These are phyloP conservation scores for Colletotrichum liriopes DNA, from an alignment of 2,329 filamentous ascomycete species.

Conservation along the genomic window DNA sequence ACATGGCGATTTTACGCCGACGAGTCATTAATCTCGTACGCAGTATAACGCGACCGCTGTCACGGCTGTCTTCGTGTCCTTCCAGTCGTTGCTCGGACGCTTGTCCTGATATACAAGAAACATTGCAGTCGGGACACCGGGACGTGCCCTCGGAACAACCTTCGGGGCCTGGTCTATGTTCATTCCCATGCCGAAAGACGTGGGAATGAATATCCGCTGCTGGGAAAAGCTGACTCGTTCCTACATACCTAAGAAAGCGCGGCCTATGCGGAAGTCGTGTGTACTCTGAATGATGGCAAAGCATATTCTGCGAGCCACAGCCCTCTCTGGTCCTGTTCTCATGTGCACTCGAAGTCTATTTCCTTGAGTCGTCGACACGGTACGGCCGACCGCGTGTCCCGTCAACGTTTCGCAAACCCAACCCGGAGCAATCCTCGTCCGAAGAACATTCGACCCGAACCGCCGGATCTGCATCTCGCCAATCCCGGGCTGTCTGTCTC, in stretches of 20 bases:
- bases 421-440: conserved; percentile 37
- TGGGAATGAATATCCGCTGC: background rate
- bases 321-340: background rate
- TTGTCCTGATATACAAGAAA: conserved; percentile 7
- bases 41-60: background rate
- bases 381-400: background rate
- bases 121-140: background rate
- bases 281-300: conserved; percentile 1
- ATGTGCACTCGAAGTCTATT: conserved; percentile 17
- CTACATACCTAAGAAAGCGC: conserved; percentile 1
- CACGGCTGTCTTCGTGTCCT: background rate
- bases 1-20: conserved; percentile 25
- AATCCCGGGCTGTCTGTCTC: conserved; percentile 13
- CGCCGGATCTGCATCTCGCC: conserved; percentile 44
- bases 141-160: background rate
- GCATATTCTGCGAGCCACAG: background rate
- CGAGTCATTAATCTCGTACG: conserved; percentile 32
- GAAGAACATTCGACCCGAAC: conserved; percentile 45
- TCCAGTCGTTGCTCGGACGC: background rate
- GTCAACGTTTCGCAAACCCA: conserved; percentile 28
- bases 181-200: no score
- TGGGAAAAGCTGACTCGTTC: background rate
- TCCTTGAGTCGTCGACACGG: background rate
- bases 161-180: background rate
- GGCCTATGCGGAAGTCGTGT: conserved; percentile 1